These are phyloP conservation scores for Thymus mandschuricus DNA, from an alignment of 257 asterid genomes.

Conservation along the genomic window DNA sequence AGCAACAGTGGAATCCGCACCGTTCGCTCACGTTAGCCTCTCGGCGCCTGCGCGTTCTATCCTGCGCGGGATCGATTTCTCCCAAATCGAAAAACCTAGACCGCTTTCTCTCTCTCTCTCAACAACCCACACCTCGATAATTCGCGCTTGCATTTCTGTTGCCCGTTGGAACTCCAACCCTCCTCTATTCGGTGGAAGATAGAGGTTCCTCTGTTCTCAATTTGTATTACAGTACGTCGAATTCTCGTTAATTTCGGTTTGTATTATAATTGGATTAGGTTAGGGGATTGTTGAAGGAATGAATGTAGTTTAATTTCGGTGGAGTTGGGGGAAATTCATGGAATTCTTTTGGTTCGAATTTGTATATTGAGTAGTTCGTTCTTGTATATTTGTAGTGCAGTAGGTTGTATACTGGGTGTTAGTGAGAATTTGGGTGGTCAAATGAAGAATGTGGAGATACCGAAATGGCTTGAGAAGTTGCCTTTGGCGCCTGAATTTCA, in stretches of 20 bases:
- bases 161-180: slow-evolving; percentile 37
- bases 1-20: slow-evolving; percentile 28
- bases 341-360: slow-evolving; percentile 8
- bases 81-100: slow-evolving; percentile 54
- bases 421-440: slow-evolving; percentile 38
- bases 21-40: slow-evolving; percentile 31
- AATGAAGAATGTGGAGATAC: slow-evolving; percentile 81
- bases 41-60: slow-evolving; percentile 34
- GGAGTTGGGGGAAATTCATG: slow-evolving; percentile 14
- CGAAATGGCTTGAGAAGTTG: slow-evolving; percentile 86
- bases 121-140: slow-evolving; percentile 31
- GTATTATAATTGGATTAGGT: background rate
- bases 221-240: background rate
- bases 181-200: slow-evolving; percentile 33
- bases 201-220: slow-evolving; percentile 31
- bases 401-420: slow-evolving; percentile 22
- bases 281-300: background rate
- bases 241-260: slow-evolving; percentile 21
- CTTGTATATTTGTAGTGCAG: slow-evolving; percentile 31
- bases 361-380: slow-evolving; percentile 15
- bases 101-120: slow-evolving; percentile 18
- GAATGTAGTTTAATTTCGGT: slow-evolving; percentile 37
- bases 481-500: slow-evolving; percentile 97
- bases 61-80: slow-evolving; percentile 41
- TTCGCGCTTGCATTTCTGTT: slow-evolving; percentile 33